Evolutionary conservation across 495 filamentous ascomycete genomes (phyloP).

Genomic region (Amphirosellinia nigrospora): DNA sequence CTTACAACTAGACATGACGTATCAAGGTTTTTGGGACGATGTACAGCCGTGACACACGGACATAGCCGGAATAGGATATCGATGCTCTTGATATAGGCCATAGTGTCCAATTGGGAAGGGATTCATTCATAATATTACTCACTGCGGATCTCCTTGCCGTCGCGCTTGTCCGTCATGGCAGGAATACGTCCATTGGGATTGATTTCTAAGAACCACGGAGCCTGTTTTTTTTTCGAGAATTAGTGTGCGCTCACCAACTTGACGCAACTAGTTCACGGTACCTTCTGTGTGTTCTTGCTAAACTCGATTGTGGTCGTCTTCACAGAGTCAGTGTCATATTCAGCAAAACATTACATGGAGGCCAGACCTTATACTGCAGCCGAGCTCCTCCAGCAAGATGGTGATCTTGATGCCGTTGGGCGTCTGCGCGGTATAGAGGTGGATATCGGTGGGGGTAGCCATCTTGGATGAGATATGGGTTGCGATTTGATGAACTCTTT

Average conservation of each 20-base stretch:
- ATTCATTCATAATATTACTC: neutral
- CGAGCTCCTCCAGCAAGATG: slow-evolving; percentile 88
- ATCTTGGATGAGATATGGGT: slow-evolving; percentile 29
- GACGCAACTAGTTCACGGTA: neutral
- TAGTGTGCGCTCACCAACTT: slow-evolving; percentile 49
- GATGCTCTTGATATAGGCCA: neutral
- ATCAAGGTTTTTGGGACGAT: neutral
- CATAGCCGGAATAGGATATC: neutral
- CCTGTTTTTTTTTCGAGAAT: slow-evolving; percentile 28
- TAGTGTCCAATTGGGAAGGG: neutral
- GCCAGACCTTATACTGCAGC: slow-evolving; percentile 66
- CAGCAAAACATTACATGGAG: slow-evolving; percentile 33
- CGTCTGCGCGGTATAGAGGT: slow-evolving; percentile 64
- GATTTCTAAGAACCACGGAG: slow-evolving; percentile 84
- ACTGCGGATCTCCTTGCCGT: slow-evolving; percentile 70
- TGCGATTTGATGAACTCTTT: slow-evolving; percentile 32
- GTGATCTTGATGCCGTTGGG: slow-evolving; percentile 84
- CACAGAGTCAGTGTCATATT: slow-evolving; percentile 26
- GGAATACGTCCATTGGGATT: slow-evolving; percentile 96
- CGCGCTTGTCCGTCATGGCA: slow-evolving; percentile 82
- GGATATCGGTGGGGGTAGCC: slow-evolving; percentile 43
- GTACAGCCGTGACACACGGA: neutral
- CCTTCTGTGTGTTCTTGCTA: slow-evolving; percentile 74
- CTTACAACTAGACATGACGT: neutral
- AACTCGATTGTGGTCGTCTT: slow-evolving; percentile 71